Evolutionary conservation across 2,329 filamentous ascomycete genomes (phyloP).

Genomic region (Tothia fuscella): DNA sequence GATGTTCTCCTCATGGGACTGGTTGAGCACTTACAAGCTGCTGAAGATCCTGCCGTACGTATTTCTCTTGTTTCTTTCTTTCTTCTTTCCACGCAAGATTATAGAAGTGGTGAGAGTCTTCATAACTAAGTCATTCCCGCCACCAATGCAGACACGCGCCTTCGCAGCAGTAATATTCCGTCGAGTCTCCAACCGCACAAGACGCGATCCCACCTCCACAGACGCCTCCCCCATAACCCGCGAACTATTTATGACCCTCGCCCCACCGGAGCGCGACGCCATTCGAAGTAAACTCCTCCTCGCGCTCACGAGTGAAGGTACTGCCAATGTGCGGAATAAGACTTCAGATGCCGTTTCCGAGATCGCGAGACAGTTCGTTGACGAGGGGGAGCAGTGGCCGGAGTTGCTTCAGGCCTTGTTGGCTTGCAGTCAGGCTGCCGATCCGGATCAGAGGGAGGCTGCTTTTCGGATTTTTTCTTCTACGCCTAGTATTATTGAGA

Average conservation of each 20-base stretch:
- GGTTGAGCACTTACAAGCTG: constrained; percentile 76
- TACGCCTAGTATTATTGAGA: constrained; percentile 90
- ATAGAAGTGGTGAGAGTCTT: too few relatives aligned
- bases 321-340: constrained; percentile 75
- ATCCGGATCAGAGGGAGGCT: constrained; percentile 75
- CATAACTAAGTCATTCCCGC: constrained; percentile 13
- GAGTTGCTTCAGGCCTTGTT: constrained; percentile 81
- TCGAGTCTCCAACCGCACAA: constrained; percentile 78
- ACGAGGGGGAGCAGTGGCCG: constrained; percentile 77
- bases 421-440: constrained; percentile 75
- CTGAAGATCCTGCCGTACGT: constrained; percentile 61
- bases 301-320: constrained; percentile 59
- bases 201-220: constrained; percentile 48
- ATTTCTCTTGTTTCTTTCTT: not conserved
- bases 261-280: constrained; percentile 57
- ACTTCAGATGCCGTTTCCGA: constrained; percentile 96
- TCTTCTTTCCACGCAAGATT: too few relatives aligned
- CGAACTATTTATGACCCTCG: constrained; percentile 77
- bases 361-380: constrained; percentile 85
- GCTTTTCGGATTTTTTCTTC: constrained; percentile 93
- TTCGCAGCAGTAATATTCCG: constrained; percentile 92
- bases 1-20: constrained; percentile 88
- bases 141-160: constrained; percentile 56
- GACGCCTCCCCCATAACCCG: constrained; percentile 50
- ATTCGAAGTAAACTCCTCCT: constrained; percentile 79